Base-by-base conservation (phyloP, 352 stramenopile genomes). In the Pythium monospermum region DNA sequence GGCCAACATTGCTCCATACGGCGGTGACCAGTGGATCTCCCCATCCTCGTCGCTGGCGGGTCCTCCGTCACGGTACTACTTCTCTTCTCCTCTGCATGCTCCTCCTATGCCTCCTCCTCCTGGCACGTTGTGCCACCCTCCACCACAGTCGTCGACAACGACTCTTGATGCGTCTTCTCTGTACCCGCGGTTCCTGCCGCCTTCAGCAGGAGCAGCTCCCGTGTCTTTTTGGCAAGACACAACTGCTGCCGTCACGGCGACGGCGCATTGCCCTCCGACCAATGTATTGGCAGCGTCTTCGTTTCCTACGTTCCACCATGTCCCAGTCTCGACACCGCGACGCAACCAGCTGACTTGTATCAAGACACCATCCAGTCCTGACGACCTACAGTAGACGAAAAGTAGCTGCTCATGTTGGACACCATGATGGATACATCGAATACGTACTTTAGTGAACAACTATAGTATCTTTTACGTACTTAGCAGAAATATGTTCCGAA, bases 61-160 rank as follows among this genome's bases (percentile, higher is more conserved):
- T 4, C 47, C 37, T n/a, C 22, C 49, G 11, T 84, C 73, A 10
- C 58, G 64, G 41, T 85, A 79, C 50, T 87, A 85, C 60, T 85
- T 77, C 50, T 28, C 59, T 13, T 47, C 51, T 25, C 43, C 47
- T 37, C 54, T 19, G 35, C 42, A 18, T 69, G 11, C 31, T 41
- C 57, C 22, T 67, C 13, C 26, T 55, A 57, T 41, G 23, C 10
- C 64, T 25, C 23, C 47, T 63, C 38, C 42, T 48, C 47, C 32
- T 18, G 26, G 22, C 2, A 21, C 12, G 22, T 37, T n/a, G 25
- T 21, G 10, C 18, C 18, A n/a, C 36, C 18, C 36, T 6, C 18
- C 46, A 16, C 35, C 46, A 19, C 13, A 40, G 4, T n/a, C 43
- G 13, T 41, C 41, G 6, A n/a, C 39, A 10, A 6, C 57, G n/a